Base-by-base conservation (phyloP, 2,329 filamentous ascomycete genomes). In the Colletotrichum lentis region DNA sequence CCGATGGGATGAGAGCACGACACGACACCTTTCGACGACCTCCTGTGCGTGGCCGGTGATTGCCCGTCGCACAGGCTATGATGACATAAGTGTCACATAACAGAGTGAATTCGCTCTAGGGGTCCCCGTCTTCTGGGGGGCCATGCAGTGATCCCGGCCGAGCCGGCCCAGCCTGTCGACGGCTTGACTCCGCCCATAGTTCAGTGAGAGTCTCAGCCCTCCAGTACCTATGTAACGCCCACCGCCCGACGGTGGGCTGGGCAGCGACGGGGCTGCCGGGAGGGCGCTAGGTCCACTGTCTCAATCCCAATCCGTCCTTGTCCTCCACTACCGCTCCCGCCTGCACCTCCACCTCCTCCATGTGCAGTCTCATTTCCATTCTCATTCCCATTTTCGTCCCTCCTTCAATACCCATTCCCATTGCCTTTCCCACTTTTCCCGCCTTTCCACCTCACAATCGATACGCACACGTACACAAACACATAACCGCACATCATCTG, bases 101-200 rank as follows among this genome's bases (percentile, higher is more conserved):
- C n/a, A n/a, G n/a, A n/a, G n/a, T n/a, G n/a, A 53, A 47, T 44
- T n/a, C 37, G 54, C 37, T 46, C 31, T 55, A 62, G 43, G 63
- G 63, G 58, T 62, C 58, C 58, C 62, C 50, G 50, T 46, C 43
- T 53, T 62, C 58, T 16, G 50, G 50, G 50, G 58, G 63, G 22
- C 50, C 64, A 62, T 63, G 64, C 43, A 55, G 35, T 56, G 64
- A 66, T 50, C 56, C 27, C 49, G 55, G 44, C 57, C 57, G 50
- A 44, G 58, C 35, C 37, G 5, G 22, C 31, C 46, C 27, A 22
- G 35, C 50, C 58, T 35, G 31, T 50, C 37, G 37, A 14, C 12
- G 18, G 31, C 27, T 7, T 20, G 43, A 47, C 55, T 47, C 43
- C 43, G 56, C 43, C n/a, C 16, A 43, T 14, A 35, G 10, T 61